Base-by-base conservation (phyloP, 2,329 filamentous ascomycete genomes). In the Simplicillium sp. region DNA sequence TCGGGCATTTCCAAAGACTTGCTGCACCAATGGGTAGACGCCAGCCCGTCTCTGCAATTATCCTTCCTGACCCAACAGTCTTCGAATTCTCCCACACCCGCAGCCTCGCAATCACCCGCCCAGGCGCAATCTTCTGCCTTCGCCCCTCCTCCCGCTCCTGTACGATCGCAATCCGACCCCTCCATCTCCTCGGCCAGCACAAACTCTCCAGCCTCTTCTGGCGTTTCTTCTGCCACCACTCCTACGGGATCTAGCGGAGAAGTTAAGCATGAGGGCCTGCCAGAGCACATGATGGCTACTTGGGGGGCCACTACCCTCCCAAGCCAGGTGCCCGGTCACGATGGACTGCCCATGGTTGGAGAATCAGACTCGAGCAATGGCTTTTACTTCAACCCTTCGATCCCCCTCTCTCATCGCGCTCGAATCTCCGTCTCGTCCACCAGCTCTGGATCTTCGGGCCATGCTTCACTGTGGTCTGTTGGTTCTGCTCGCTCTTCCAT, bases 351-450 rank as follows among this genome's bases (percentile, higher is more conserved):
- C 13, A 29, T 41, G 29, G 11, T 39, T 13, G 35, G 48, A n/a
- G 41, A 31, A 14, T 42, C 48, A 13, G 38, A 46, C 35, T 55
- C 52, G 4, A 39, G n/a, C n/a, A n/a, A 47, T 38, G 46, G 53
- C 40, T 51, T 62, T 41, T 61, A 66, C 39, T 46, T 62, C 18
- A 54, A 58, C 11, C 59, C 60, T 5, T 49, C 59, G 5, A 57
- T 60, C n/a, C 55, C 60, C 2, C 65, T 64, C 29, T 56, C 56
- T 36, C 64, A 65, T 49, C 63, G 64, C 29, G 61, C 65, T 29
- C 58, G 65, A 37, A 67, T 68, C 40, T 68, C 66, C n/a, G 59
- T 68, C 29, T 73, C 70, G 1, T 71, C 70, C 3, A 68, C 67
- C 7, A 71, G 67, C 51, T 69, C 67, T 11, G 64, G 64, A 14